Percentiles rank a stretch among this genome's conserved stretches.
Conservation (phyloP, 2,329 filamentous ascomycete genomes). For the Pseudogymnoascus sp. region DNA sequence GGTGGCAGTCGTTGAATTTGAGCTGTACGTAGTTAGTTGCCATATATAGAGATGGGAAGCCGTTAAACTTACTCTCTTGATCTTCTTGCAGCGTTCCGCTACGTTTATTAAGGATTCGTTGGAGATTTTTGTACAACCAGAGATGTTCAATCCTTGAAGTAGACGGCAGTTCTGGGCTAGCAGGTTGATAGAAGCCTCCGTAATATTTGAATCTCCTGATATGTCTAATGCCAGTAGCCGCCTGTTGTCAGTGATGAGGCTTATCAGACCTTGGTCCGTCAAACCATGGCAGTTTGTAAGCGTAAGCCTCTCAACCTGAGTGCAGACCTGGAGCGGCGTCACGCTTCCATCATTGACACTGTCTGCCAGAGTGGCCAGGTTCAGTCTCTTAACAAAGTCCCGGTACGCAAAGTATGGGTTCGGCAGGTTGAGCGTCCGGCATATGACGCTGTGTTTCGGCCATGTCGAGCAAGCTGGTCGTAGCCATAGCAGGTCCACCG, state of each 20-base stretch:
- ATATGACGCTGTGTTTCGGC: slow-evolving; percentile 72
- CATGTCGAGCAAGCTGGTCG: slow-evolving; percentile 84
- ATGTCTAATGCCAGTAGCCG: slow-evolving; percentile 86
- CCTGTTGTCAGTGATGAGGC: slow-evolving; percentile 68
- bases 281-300: slow-evolving; percentile 81
- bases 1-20: slow-evolving; percentile 88
- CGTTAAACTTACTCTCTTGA: slow-evolving; percentile 63
- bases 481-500: slow-evolving; percentile 91
- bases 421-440: slow-evolving; percentile 61
- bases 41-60: background rate
- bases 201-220: slow-evolving; percentile 70
- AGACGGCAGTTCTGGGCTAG: slow-evolving; percentile 75
- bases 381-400: slow-evolving; percentile 84
- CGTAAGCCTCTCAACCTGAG: slow-evolving; percentile 84
- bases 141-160: slow-evolving; percentile 88
- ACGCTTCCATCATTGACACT: slow-evolving; percentile 84
- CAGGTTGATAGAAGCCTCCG: slow-evolving; percentile 67
- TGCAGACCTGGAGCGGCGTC: slow-evolving; percentile 71
- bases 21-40: slow-evolving; percentile 43
- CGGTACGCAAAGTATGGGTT: slow-evolving; percentile 83
- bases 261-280: slow-evolving; percentile 74
- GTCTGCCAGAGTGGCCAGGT: slow-evolving; percentile 69
- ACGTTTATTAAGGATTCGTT: slow-evolving; percentile 77
- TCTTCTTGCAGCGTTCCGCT: slow-evolving; percentile 71
- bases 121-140: slow-evolving; percentile 73